These are phyloP conservation scores for Lineolata rhizophorae DNA, from an alignment of 495 filamentous ascomycete genomes.

Conservation along the genomic window DNA sequence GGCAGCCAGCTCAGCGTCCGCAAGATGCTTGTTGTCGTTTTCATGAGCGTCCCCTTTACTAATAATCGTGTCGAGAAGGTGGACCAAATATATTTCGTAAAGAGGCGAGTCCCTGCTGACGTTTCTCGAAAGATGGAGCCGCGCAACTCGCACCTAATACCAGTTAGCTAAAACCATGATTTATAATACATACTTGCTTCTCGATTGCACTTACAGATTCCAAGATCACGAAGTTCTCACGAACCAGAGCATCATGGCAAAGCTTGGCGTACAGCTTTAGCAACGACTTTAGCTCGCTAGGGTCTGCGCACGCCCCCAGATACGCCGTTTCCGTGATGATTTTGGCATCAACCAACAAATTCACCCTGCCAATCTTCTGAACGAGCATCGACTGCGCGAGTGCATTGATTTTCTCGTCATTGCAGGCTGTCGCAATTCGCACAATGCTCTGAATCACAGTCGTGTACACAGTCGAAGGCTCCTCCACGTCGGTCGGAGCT, in stretches of 20 bases:
- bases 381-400: slow-evolving; percentile 89
- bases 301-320: slow-evolving; percentile 51
- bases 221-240: slow-evolving; percentile 34
- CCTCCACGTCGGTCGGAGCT: slow-evolving; percentile 46
- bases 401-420: slow-evolving; percentile 80
- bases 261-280: slow-evolving; percentile 62
- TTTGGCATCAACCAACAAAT: slow-evolving; percentile 47
- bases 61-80: slow-evolving; percentile 71
- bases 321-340: slow-evolving; percentile 64
- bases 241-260: slow-evolving; percentile 44
- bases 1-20: slow-evolving; percentile 55
- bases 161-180: slow-evolving; percentile 7
- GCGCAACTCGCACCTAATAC: slow-evolving; percentile 49
- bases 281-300: slow-evolving; percentile 59
- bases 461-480: slow-evolving; percentile 43
- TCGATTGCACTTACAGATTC: slow-evolving; percentile 37
- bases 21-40: slow-evolving; percentile 36
- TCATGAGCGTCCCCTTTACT: slow-evolving; percentile 62
- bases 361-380: slow-evolving; percentile 77
- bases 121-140: slow-evolving; percentile 48
- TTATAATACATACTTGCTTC: background rate
- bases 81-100: slow-evolving; percentile 54
- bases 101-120: slow-evolving; percentile 43
- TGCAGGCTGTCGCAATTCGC: slow-evolving; percentile 54
- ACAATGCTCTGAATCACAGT: slow-evolving; percentile 81